Evolutionary conservation across 163 green algal genomes (phyloP).

Genomic region (Smithsoniella earleae): DNA sequence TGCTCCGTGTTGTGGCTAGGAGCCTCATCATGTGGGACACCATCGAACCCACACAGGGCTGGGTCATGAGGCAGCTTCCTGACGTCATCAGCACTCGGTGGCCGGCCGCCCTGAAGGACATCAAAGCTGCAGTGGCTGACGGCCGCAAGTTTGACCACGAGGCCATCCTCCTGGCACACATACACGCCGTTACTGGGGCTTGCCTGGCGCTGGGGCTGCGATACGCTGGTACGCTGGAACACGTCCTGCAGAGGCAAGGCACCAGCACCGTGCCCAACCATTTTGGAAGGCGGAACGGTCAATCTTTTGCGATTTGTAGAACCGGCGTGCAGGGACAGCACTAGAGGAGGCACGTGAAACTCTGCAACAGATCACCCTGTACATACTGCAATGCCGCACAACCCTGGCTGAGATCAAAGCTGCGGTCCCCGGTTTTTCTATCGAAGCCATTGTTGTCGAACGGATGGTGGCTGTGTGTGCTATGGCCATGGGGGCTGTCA

Average conservation of each 20-base stretch:
- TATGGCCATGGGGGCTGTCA: conserved; percentile 62
- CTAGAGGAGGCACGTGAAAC: conserved; percentile 17
- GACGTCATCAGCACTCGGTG: conserved; percentile 14
- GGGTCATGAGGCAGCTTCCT: conserved; percentile 50
- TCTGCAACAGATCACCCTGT: background rate
- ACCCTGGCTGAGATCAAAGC: conserved; percentile 31
- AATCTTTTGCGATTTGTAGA: no score
- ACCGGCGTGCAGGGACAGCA: conserved; percentile 20
- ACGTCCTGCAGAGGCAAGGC: no score
- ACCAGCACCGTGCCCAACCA: no score
- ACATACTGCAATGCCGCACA: conserved; percentile 23
- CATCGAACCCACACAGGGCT: conserved; percentile 52
- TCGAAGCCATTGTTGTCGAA: conserved; percentile 25
- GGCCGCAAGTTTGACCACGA: conserved; percentile 40
- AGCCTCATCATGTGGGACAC: conserved; percentile 78
- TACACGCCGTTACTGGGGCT: conserved; percentile 46
- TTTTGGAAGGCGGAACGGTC: no score
- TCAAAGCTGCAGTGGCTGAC: conserved; percentile 35
- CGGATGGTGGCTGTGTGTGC: conserved; percentile 35
- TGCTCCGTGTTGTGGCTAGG: conserved; percentile 68
- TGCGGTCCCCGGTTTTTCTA: conserved; percentile 23
- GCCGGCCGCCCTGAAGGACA: conserved; percentile 39
- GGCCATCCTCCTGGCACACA: conserved; percentile 49
- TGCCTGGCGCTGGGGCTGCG: conserved; percentile 66
- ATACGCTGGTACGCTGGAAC: conserved; percentile 58